Conservation (phyloP, 345 rosid species). For the Salix brachista region DNA sequence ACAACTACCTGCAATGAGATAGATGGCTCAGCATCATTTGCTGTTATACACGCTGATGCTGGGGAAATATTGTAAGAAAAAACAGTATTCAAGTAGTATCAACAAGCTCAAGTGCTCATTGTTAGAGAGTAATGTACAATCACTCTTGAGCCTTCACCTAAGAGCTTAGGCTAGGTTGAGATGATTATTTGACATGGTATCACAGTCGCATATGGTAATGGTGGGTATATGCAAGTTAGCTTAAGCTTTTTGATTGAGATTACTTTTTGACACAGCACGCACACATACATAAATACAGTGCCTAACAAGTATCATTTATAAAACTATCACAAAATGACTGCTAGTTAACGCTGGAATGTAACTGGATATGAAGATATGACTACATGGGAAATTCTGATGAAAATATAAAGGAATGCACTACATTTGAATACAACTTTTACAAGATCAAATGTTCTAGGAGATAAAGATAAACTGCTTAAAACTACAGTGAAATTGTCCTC, state of each 20-base stretch:
- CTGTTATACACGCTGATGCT: not conserved
- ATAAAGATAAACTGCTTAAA: not conserved
- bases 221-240: too few species aligned
- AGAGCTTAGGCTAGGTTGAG: too few species aligned
- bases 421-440: not conserved
- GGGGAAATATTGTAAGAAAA: not conserved
- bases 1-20: constrained; percentile 49
- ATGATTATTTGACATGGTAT: too few species aligned
- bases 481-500: not conserved
- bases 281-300: not conserved
- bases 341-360: not conserved
- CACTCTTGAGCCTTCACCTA: too few species aligned
- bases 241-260: too few species aligned
- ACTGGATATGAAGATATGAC: not conserved
- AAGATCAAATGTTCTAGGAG: not conserved
- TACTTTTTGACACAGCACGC: too few species aligned
- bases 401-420: not conserved
- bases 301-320: not conserved
- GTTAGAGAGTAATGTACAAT: too few species aligned
- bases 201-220: too few species aligned
- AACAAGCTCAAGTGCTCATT: not conserved
- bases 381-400: not conserved
- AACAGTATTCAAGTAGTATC: not conserved
- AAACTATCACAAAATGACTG: not conserved
- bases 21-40: not conserved